Conservation (phyloP, 2,329 filamentous ascomycete genomes). For the Xenosphaeropsis pyriputrescens region DNA sequence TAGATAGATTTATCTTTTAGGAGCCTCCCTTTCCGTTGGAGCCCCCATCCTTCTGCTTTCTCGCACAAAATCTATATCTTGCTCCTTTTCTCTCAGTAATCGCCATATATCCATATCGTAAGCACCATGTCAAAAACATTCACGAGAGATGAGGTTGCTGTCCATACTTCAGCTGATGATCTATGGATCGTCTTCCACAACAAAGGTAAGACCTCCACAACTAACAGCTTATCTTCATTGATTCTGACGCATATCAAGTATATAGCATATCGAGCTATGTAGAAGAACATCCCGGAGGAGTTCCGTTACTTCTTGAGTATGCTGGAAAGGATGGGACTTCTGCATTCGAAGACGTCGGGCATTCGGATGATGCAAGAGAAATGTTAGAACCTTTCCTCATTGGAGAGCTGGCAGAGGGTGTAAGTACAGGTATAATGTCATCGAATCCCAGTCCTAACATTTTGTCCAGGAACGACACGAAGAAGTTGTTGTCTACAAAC, state of each 20-base stretch:
- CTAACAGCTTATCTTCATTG: neutral
- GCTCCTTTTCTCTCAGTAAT: no score
- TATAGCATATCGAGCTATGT: constrained; percentile 43
- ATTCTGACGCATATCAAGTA: constrained; percentile 21
- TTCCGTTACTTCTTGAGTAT: constrained; percentile 64
- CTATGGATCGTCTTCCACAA: constrained; percentile 41
- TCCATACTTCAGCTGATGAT: constrained; percentile 31
- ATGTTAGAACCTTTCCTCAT: constrained; percentile 44
- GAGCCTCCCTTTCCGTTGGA: no score
- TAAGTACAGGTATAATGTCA: constrained; percentile 17
- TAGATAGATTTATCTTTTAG: no score
- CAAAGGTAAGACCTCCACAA: constrained; percentile 23
- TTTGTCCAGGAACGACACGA: neutral
- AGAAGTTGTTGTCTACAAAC: neutral
- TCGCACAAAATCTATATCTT: no score
- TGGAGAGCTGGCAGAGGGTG: constrained; percentile 38
- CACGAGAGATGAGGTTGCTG: constrained; percentile 26
- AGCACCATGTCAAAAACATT: constrained; percentile 3
- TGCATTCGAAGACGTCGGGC: constrained; percentile 72
- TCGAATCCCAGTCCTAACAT: neutral
- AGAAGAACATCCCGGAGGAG: constrained; percentile 54
- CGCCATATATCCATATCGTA: no score
- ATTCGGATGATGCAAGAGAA: constrained; percentile 62
- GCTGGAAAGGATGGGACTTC: constrained; percentile 66
- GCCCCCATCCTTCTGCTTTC: no score